A percentile compares a stretch with the other conserved stretches of the same genome.
phyloP scores from a whole-genome alignment of 2,329 filamentous ascomycete species.

The Decorospora gaudefroyi region DNA sequence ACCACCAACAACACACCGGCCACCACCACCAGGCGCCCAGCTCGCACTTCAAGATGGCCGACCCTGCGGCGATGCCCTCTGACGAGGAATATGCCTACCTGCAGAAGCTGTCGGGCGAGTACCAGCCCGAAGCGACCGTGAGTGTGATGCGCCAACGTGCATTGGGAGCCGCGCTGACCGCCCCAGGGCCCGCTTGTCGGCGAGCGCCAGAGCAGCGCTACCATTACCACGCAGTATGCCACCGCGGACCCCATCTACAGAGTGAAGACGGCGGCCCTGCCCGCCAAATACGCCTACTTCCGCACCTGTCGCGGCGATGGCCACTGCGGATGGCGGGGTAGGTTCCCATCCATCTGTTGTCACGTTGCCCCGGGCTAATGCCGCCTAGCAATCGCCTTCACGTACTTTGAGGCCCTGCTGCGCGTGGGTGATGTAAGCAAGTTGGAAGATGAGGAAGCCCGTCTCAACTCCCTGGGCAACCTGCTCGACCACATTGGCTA shows the following conservation, averaged over 20 bases:
- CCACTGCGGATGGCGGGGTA: constrained; percentile 97
- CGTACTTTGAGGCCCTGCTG: constrained; percentile 86
- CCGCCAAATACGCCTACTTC: constrained; percentile 83
- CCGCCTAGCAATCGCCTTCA: constrained; percentile 79
- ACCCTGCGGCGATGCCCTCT: constrained; percentile 38
- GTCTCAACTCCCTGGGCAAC: constrained; percentile 72
- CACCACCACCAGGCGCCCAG: constrained; percentile 33
- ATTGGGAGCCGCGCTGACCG: constrained; percentile 25
- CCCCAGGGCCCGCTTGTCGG: constrained; percentile 80
- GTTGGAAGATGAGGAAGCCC: constrained; percentile 70
- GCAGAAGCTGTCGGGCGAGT: constrained; percentile 65
- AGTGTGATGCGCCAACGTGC: constrained; percentile 36
- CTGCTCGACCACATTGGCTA: constrained; percentile 72
- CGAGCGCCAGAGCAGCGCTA: constrained; percentile 73
- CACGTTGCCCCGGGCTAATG: not conserved
- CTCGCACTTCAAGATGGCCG: constrained; percentile 46
- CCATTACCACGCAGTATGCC: constrained; percentile 83
- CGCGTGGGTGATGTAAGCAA: constrained; percentile 66
- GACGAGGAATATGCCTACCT: constrained; percentile 64
- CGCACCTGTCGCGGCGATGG: constrained; percentile 89
- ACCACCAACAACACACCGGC: constrained; percentile 39
- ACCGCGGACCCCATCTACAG: constrained; percentile 84
- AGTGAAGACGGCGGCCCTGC: constrained; percentile 82
- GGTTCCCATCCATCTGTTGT: constrained; percentile 47
- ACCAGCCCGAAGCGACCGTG: constrained; percentile 62